Percentiles rank a stretch among this genome's conserved stretches.
These are phyloP conservation scores for Onygenales sp. DNA, from an alignment of 2,329 filamentous ascomycete genomes.

Conservation along the genomic window DNA sequence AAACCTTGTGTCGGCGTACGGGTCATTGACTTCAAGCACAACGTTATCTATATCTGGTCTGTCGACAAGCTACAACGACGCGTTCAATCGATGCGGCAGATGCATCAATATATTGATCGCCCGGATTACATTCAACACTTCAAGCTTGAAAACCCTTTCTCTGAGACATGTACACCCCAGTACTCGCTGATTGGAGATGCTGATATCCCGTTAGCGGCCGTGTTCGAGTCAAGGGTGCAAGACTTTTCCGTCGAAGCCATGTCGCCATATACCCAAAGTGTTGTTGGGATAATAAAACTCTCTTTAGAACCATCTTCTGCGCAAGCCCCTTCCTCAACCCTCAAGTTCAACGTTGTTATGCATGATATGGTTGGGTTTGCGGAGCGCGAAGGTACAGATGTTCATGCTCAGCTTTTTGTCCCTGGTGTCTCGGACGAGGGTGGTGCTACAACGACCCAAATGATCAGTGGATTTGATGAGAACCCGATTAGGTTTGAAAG, in stretches of 20 bases:
- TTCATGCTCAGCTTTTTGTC: conserved; percentile 94
- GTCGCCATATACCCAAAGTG: conserved; percentile 84
- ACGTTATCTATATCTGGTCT: conserved; percentile 86
- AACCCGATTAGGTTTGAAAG: conserved; percentile 89
- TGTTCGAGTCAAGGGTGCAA: conserved; percentile 90
- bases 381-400: conserved; percentile 87
- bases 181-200: conserved; percentile 90
- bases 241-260: conserved; percentile 86
- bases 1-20: conserved; percentile 89
- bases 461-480: conserved; percentile 91
- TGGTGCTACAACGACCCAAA: conserved; percentile 87
- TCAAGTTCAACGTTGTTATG: conserved; percentile 99
- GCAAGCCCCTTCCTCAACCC: conserved; percentile 77
- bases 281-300: conserved; percentile 80
- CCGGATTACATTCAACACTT: conserved; percentile 93
- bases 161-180: conserved; percentile 80
- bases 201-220: conserved; percentile 81
- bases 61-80: conserved; percentile 82
- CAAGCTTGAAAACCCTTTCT: conserved; percentile 84
- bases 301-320: conserved; percentile 90
- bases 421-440: conserved; percentile 82
- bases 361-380: conserved; percentile 91
- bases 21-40: conserved; percentile 81
- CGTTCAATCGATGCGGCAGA: conserved; percentile 85
- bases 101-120: conserved; percentile 92